Conservation (phyloP, 306 rosid species). For the Fagus sylvatica region DNA sequence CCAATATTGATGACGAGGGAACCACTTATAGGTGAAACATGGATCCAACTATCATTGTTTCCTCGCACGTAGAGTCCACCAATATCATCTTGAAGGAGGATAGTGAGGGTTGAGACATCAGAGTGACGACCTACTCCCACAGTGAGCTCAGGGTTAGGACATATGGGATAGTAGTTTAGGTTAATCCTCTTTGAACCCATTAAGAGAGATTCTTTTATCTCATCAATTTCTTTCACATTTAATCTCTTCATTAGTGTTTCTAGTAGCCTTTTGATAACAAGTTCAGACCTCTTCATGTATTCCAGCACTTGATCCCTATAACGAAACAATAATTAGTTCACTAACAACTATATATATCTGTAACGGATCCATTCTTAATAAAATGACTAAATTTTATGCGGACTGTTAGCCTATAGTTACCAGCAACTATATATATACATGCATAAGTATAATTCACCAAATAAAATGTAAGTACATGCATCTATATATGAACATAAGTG, state of each 20-base stretch:
- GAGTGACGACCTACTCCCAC: slow-evolving; percentile 62
- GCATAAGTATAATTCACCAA: too few relatives aligned
- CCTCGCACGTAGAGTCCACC: slow-evolving; percentile 53
- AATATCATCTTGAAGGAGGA: slow-evolving; percentile 59
- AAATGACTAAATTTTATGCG: too few relatives aligned
- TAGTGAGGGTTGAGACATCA: slow-evolving; percentile 52
- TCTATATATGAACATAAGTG: too few relatives aligned
- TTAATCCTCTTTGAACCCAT: slow-evolving; percentile 59
- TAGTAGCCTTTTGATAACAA: slow-evolving; percentile 35
- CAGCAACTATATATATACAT: too few relatives aligned
- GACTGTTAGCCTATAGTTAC: too few relatives aligned
- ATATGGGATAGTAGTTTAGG: slow-evolving; percentile 55
- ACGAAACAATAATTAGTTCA: neutral
- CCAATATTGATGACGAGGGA: slow-evolving; percentile 61
- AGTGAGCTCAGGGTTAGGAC: slow-evolving; percentile 50
- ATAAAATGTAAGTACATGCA: too few relatives aligned
- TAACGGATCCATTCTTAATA: too few relatives aligned
- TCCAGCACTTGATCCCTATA: slow-evolving; percentile 48
- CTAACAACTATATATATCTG: neutral
- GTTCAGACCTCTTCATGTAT: slow-evolving; percentile 46
- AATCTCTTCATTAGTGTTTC: slow-evolving; percentile 44
- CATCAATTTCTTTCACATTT: slow-evolving; percentile 39
- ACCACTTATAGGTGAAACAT: slow-evolving; percentile 46
- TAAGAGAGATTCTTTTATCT: slow-evolving; percentile 24
- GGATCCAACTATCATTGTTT: slow-evolving; percentile 32